phyloP scores from a whole-genome alignment of 257 asterid species.

The Fraxinus quadrangulata region DNA sequence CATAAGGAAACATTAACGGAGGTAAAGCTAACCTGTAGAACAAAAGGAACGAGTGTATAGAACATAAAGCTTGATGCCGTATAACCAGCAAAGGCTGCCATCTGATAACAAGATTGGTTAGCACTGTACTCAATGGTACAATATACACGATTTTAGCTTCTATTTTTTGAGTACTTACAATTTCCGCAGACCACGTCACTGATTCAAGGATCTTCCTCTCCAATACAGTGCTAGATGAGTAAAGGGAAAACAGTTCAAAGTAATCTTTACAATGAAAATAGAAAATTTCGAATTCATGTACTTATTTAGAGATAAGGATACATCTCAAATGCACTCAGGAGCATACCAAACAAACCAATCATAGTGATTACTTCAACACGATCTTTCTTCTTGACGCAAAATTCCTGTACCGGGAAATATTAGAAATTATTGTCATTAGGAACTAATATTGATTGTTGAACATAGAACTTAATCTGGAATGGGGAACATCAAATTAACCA shows the following conservation, averaged over 20 bases:
- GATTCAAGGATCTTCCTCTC: slow-evolving; percentile 60
- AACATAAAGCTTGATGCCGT: slow-evolving; percentile 55
- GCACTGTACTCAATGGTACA: neutral
- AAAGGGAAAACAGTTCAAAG: slow-evolving; percentile 20
- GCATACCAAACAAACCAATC: slow-evolving; percentile 72
- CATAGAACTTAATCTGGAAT: neutral
- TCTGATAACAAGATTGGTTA: slow-evolving; percentile 33
- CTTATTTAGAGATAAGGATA: slow-evolving; percentile 46
- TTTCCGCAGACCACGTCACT: slow-evolving; percentile 52
- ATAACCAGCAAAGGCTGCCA: slow-evolving; percentile 46
- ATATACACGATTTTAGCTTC: neutral
- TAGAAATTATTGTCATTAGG: neutral
- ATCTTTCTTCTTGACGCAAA: slow-evolving; percentile 73
- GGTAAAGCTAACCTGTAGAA: slow-evolving; percentile 45
- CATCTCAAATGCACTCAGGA: slow-evolving; percentile 63
- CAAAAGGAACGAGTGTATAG: slow-evolving; percentile 51
- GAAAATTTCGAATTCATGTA: neutral
- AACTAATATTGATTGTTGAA: neutral
- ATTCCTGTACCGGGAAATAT: slow-evolving; percentile 48
- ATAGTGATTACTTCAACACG: slow-evolving; percentile 67
- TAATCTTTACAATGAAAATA: neutral
- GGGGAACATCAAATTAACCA: neutral
- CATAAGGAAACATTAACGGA: neutral
- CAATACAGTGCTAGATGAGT: slow-evolving; percentile 41
- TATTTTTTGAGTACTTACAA: slow-evolving; percentile 42